These are phyloP conservation scores for Solanum chmielewskii DNA, from an alignment of 257 asterid species.

Conservation along the genomic window DNA sequence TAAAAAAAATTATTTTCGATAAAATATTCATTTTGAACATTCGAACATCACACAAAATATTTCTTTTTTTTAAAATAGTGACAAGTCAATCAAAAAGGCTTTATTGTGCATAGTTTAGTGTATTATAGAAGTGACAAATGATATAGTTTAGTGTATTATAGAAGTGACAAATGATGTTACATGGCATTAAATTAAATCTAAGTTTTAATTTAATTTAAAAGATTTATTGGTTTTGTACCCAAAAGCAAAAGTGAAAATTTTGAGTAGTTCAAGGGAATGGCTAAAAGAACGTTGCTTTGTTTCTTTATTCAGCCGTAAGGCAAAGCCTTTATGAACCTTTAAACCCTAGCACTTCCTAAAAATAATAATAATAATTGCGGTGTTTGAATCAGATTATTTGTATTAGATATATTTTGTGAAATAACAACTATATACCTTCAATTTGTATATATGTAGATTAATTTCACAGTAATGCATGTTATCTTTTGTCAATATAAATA, in stretches of 20 bases:
- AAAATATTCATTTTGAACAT: too few species aligned
- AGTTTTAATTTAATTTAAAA: background rate
- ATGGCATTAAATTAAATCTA: background rate
- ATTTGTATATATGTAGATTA: background rate
- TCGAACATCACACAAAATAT: background rate
- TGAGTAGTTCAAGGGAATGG: background rate
- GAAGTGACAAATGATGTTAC: background rate
- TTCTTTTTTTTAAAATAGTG: background rate
- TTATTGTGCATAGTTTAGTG: background rate
- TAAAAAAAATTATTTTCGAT: too few species aligned
- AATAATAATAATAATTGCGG: background rate
- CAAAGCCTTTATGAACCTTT: background rate
- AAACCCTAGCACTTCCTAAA: background rate
- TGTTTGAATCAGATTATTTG: background rate
- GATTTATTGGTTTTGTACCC: background rate
- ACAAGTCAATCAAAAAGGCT: background rate
- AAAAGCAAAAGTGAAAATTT: background rate
- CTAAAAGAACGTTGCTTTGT: background rate
- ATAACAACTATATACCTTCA: background rate
- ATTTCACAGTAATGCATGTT: background rate
- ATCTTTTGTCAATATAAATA: background rate
- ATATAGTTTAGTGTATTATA: background rate
- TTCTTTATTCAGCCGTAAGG: background rate
- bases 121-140: background rate
- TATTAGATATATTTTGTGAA: background rate